Conservation (phyloP, 75 land plant species). For the Selaginella tamariscina region DNA sequence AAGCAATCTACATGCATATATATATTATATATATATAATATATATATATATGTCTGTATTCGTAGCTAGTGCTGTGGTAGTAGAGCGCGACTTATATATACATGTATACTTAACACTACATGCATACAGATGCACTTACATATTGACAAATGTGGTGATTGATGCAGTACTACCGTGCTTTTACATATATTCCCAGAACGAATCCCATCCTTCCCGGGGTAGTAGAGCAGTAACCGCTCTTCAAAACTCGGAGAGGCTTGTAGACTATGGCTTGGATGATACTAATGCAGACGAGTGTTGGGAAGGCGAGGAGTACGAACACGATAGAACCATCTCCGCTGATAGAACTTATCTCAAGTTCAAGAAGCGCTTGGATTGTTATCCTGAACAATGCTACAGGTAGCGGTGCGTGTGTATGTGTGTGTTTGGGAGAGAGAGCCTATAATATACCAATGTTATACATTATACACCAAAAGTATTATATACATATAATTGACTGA, state of each 20-base stretch:
- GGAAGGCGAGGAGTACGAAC: slow-evolving; percentile 72
- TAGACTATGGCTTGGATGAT: slow-evolving; percentile 14
- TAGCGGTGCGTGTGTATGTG: slow-evolving; percentile 13
- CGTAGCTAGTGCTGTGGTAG: too few relatives aligned
- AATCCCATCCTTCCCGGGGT: slow-evolving; percentile 32
- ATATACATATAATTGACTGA: too few relatives aligned
- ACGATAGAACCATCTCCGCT: slow-evolving; percentile 55
- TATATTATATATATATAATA: too few relatives aligned
- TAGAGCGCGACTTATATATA: too few relatives aligned
- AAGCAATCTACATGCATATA: too few relatives aligned
- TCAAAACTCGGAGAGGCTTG: slow-evolving; percentile 24
- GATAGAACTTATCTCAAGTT: slow-evolving; percentile 85
- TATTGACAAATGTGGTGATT: background rate
- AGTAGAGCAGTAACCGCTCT: slow-evolving; percentile 25
- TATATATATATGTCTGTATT: too few relatives aligned
- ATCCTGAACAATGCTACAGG: slow-evolving; percentile 95
- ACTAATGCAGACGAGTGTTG: slow-evolving; percentile 41
- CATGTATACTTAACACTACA: too few relatives aligned
- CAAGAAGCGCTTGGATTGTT: slow-evolving; percentile 68
- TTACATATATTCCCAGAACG: slow-evolving; percentile 56
- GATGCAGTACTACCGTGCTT: slow-evolving; percentile 86
- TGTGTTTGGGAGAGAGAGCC: background rate
- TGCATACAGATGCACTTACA: too few relatives aligned
- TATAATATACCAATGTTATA: too few relatives aligned
- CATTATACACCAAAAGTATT: too few relatives aligned